Evolutionary conservation across 768 basidiomycete species (phyloP), one percentile per base, ranked within the genome.

Genomic region (Psilocybe azurescens): DNA sequence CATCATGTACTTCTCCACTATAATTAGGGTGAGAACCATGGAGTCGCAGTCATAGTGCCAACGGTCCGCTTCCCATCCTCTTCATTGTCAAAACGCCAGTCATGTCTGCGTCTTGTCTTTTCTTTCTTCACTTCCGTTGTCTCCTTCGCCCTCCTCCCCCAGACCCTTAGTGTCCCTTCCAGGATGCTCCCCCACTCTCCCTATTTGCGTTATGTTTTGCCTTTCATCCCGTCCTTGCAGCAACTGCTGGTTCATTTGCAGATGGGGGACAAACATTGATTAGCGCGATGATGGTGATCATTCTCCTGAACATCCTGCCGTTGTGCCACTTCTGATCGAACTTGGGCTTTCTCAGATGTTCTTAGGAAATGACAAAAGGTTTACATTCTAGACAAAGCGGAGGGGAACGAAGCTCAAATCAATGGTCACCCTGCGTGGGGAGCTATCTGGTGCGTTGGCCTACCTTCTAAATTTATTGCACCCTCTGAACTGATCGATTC

Each of bases 381-480:
- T 36, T 96, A 95, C 75, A 90, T 95, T 20, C 77, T 95, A n/a
- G 95, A 97, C 80, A 97, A 97, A 78, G 86, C 89, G 1, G 93
- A 95, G 71, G 86, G 85, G 33, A 95, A 95, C 71, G 80, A 81
- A 2, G 83, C 84, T 3, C 75, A 81, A 66, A 81, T 94, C 62
- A 79, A 83, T 61, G 86, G 85, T 1, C 92, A 93, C 75, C 81
- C 93, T 10, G 89, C 89, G 1, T 91, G 89, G 86, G 92, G 86
- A 20, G 72, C 89, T 0, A 86, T 88, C 16, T 93, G 88, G 88
- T 88, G 28, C 13, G 73, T 72, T 30, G 36, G 2, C 24, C 24
- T 41, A 28, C n/a, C 13, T 53, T 39, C 8, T 29, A 48, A 36
- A 39, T 24, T 5, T 47, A 41, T n/a, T 32, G 47, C 20, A 50